Conservation (phyloP, 805 yeast species). For the Yarrowia sp. region DNA sequence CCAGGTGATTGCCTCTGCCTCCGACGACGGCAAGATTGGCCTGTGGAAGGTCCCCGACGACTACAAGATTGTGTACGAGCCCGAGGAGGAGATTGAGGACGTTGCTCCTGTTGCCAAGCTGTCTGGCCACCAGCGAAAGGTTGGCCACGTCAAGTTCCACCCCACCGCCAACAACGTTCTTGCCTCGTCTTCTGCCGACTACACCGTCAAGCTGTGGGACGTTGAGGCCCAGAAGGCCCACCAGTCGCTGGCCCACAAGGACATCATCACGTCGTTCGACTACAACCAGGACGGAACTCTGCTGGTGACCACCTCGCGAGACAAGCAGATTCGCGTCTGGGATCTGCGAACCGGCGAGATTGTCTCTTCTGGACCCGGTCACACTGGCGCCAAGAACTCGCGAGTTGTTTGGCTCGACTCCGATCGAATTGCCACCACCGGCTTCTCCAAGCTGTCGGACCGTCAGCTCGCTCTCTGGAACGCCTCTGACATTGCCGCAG, state of each 20-base stretch:
- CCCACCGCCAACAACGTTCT: constrained; percentile 84
- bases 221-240: constrained; percentile 68
- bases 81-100: constrained; percentile 61
- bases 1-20: constrained; percentile 68
- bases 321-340: constrained; percentile 88
- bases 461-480: constrained; percentile 97
- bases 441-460: constrained; percentile 87
- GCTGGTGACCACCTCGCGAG: constrained; percentile 87
- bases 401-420: constrained; percentile 84
- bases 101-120: constrained; percentile 67
- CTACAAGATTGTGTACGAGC: constrained; percentile 50
- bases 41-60: constrained; percentile 86
- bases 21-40: constrained; percentile 79
- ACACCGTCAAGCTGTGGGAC: constrained; percentile 90
- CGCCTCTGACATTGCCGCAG: constrained; percentile 63
- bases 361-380: constrained; percentile 82
- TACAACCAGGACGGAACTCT: constrained; percentile 87
- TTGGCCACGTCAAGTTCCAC: constrained; percentile 86
- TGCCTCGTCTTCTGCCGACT: constrained; percentile 88
- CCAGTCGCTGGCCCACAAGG: constrained; percentile 78
- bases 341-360: constrained; percentile 74
- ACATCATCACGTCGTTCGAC: constrained; percentile 87
- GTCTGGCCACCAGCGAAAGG: constrained; percentile 88
- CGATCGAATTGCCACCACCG: constrained; percentile 86
- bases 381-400: constrained; percentile 86